Conservation (phyloP, 768 basidiomycete species). For the Goffeauzyma gilvescens region DNA sequence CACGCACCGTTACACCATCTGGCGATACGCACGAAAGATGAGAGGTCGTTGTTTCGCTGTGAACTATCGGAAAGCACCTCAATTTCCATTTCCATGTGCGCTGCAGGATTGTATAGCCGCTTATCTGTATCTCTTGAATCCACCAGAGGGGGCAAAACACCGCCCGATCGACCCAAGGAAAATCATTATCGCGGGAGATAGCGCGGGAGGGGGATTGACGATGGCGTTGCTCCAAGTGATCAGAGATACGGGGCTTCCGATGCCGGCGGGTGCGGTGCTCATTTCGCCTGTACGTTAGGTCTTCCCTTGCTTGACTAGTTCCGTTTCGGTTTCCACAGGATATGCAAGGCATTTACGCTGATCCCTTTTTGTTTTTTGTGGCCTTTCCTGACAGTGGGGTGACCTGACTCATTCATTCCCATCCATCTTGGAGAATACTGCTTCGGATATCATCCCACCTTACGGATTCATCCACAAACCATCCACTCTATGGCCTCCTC, state of each 20-base stretch:
- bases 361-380: no score
- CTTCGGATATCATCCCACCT: conserved; percentile 40
- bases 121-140: conserved; percentile 75
- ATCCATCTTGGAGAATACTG: conserved; percentile 63
- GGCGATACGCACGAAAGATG: conserved; percentile 76
- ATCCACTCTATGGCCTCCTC: conserved; percentile 33
- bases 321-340: no score
- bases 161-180: conserved; percentile 57
- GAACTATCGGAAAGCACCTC: conserved; percentile 50
- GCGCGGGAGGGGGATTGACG: conserved; percentile 74
- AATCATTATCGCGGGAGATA: conserved; percentile 75
- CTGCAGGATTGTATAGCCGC: conserved; percentile 75
- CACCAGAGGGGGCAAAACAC: conserved; percentile 62
- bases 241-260: conserved; percentile 60
- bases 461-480: conserved; percentile 35
- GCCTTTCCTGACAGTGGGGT: conserved; percentile 21
- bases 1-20: conserved; percentile 38
- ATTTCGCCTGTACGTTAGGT: conserved; percentile 68
- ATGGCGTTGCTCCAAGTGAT: conserved; percentile 65
- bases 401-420: conserved; percentile 92
- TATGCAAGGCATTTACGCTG: no score
- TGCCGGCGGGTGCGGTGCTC: conserved; percentile 69
- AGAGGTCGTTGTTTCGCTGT: conserved; percentile 62
- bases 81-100: conserved; percentile 81
- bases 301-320: no score